Evolutionary conservation across 805 yeast genomes (phyloP), one percentile per base, ranked within the genome.

Genomic region (Tetrapisispora iriomotensis): DNA sequence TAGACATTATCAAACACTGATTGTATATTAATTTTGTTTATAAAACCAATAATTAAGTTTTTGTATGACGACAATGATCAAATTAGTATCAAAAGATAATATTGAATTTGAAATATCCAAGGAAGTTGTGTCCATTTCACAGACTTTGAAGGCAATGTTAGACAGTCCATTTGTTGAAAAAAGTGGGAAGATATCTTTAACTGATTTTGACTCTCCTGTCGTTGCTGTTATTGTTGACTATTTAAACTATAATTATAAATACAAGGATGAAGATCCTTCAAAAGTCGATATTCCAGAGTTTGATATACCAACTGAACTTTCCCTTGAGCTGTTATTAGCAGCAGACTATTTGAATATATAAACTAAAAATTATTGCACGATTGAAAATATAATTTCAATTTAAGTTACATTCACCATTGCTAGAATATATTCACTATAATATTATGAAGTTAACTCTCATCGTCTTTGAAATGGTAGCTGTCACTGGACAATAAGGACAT

Each of bases 261-360:
- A 83, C 55, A 74, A 70, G 45, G 76, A 74, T 36, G 72, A 68
- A 0, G 71, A 66, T 25, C 47, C 55, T 6, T 21, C 32, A 6
- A 63, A 60, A 20, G 49, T 42, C 7, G 75, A 73, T 4, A 74
- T 82, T 6, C 95, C 95, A 0, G 92, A 83, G 40, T 92, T 92
- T 60, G 82, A 82, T 27, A 76, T 92, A 2, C 96, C 97, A 1
- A 88, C 96, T 0, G 96, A 86, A 48, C 73, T 90, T 75, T 95
- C 97, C 0, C 65, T 90, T 45, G 97, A 92, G 56, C 64, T 90
- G 48, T 62, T 92, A 33, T 90, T 92, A 27, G 95, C 95, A 20
- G 95, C 97, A 2, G 98, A 92, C 56, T 90, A 75, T 56, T 45
- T 60, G 37, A 48, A 52, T 46, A 49, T 61, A 39, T 52, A 45